Evolutionary conservation across 768 basidiomycete genomes (phyloP).

Genomic region (Hypholoma fasciculare): DNA sequence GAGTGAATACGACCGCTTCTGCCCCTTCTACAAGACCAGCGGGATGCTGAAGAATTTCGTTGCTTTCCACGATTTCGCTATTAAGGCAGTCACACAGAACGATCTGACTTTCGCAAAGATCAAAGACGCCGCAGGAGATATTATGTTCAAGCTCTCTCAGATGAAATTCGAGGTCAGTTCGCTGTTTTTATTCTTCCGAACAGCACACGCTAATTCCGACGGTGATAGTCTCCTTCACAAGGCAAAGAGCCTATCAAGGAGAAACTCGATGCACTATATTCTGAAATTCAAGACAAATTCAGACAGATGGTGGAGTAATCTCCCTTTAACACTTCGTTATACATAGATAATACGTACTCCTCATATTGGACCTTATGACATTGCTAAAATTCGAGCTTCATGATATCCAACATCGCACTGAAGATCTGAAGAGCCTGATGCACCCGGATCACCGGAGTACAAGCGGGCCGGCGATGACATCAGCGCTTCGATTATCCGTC

Average conservation of each 20-base stretch:
- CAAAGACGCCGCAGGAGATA: conserved; percentile 81
- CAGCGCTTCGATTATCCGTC: background rate
- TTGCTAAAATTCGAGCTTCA: background rate
- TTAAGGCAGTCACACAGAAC: conserved; percentile 79
- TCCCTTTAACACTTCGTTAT: too few species aligned
- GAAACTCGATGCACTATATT: conserved; percentile 78
- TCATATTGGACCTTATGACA: background rate
- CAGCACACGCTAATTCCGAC: conserved; percentile 1
- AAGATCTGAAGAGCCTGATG: too few species aligned
- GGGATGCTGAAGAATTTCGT: conserved; percentile 96
- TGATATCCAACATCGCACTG: too few species aligned
- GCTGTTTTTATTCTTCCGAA: background rate
- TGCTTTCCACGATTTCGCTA: conserved; percentile 88
- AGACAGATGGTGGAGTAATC: conserved; percentile 73
- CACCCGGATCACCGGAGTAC: too few species aligned
- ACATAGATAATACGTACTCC: conserved; percentile 19
- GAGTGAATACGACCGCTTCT: conserved; percentile 95
- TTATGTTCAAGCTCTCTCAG: conserved; percentile 97
- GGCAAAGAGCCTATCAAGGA: conserved; percentile 81
- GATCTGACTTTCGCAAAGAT: conserved; percentile 86
- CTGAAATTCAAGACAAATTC: conserved; percentile 93
- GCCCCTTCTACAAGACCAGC: conserved; percentile 98
- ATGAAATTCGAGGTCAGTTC: conserved; percentile 94
- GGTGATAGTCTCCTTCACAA: conserved; percentile 79
- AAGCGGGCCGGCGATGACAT: background rate